These are phyloP conservation scores for Ceratocystiopsis minuta DNA, from an alignment of 2,329 filamentous ascomycete species.

Conservation along the genomic window DNA sequence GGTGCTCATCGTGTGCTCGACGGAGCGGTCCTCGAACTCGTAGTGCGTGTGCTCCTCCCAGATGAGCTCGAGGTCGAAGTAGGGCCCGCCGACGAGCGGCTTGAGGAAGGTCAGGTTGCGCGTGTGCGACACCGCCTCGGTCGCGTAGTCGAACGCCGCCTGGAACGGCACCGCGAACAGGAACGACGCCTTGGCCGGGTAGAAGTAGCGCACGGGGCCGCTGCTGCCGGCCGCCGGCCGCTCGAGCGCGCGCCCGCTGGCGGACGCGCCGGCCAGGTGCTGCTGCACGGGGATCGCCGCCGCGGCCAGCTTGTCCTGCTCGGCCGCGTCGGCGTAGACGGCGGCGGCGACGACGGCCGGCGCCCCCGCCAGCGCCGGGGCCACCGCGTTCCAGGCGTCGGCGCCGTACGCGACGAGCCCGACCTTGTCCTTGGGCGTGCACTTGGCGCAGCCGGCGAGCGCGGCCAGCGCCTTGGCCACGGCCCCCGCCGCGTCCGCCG, in stretches of 20 bases:
- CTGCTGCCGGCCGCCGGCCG: neutral
- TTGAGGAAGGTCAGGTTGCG: constrained; percentile 49
- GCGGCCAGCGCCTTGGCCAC: constrained; percentile 3
- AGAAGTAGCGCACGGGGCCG: neutral
- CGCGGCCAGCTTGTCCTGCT: neutral
- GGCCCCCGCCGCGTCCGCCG: constrained; percentile 17
- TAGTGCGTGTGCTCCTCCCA: constrained; percentile 64
- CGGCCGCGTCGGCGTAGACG: constrained; percentile 7
- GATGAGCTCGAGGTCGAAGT: constrained; percentile 56
- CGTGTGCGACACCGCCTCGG: constrained; percentile 46
- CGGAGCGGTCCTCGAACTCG: constrained; percentile 51
- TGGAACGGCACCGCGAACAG: constrained; percentile 3
- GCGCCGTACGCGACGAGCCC: constrained; percentile 12
- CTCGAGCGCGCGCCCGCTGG: neutral
- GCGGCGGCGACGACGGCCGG: constrained; percentile 6
- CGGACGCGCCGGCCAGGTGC: constrained; percentile 1
- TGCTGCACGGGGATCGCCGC: neutral
- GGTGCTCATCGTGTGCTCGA: constrained; percentile 59
- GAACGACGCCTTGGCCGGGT: neutral
- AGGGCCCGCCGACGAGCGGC: constrained; percentile 40
- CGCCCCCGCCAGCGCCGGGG: neutral
- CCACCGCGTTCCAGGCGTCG: constrained; percentile 10
- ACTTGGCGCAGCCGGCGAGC: constrained; percentile 16
- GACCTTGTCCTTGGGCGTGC: neutral
- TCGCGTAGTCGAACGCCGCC: constrained; percentile 4